Base-by-base conservation (phyloP, 129 eudicot genomes). In the Artemisia tridentata region DNA sequence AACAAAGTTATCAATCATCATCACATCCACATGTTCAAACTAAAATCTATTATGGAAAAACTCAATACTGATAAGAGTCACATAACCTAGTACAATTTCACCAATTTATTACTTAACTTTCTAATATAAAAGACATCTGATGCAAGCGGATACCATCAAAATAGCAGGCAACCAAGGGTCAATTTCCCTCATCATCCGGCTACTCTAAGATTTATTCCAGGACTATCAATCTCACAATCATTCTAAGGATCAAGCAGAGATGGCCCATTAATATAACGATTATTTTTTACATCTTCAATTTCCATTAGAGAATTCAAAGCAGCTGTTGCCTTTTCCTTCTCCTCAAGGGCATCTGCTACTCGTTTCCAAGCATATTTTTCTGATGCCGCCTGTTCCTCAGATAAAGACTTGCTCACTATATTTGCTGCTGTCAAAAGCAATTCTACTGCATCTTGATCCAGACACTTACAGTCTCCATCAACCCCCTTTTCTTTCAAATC, bases 381-480 rank as follows among this genome's bases (percentile, higher is more conserved):
- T 11, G 65, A 13, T 3, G 3, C 64, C 1, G 19, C 74, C 17
- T 3, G 38, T 38, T 19, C 74, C 50, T 34, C 38, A 16, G 25
- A n/a, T 54, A 58, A 9, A 55, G 41, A 60, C 31, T 0, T 2
- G 6, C 11, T 23, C 48, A 49, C 67, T 15, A 58, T 58, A 46
- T 47, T 59, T 59, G 76, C 47, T 15, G 76, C 58, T 14, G 47
- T 59, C 48, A 72, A 23, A 13, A 72, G 76, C 55, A 72, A 59
- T 19, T 2, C 17, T 21, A 67, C 56, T 45, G 64, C 55, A 45
- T 59, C 17, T 14, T 5, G n/a, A 59, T 72, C 68, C 63, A 72
- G 46, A 56, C 54, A 47, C 47, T 72, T 46, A 20, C 15, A 0
- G 23, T 11, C 8, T 7, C 67, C 67, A 3, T 15, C 10, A 71